Evolutionary conservation across 495 filamentous ascomycete genomes (phyloP), one percentile per base, ranked within the genome.

Genomic region (Podospora pseudopauciseta): DNA sequence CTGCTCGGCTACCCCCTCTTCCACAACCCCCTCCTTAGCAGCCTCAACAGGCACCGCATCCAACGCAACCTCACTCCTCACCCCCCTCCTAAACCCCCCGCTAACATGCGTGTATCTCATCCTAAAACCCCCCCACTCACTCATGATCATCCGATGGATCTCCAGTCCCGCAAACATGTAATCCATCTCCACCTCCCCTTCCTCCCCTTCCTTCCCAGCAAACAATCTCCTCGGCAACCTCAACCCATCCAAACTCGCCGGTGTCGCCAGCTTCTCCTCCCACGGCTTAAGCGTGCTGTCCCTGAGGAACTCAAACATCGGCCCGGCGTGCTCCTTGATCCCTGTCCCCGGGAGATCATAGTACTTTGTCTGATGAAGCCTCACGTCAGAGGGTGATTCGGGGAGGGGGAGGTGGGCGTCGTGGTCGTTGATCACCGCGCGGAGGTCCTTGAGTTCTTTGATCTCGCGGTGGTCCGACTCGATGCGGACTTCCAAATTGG

Each of bases 81-180:
- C 74, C 4, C 81, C 82, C 13, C 79, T 79, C 19, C 77, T 74
- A 64, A 74, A 76, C 0, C 84, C 83, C 16, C 70, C 80, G 34
- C 86, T 79, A 63, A 83, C 76, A 67, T 70, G 77, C 0, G 77
- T 80, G 76, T 84, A 87, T 0, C 71, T 68, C 18, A 86, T 64
- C 5, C 64, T 73, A 75, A 80, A 81, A 27, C 74, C 75, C 1
- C 74, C 63, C 71, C 76, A 81, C 4, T 73, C 70, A 28, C 81
- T 69, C 1, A 75, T 67, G 23, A 83, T 68, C 57, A 72, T 71
- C 27, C 77, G 76, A 7, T 78, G 76, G 7, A 82, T 69, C 61
- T 87, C 84, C 6, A 84, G 65, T 3, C 80, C 80, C 30, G 75
- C 77, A 68, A 84, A 83, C 23, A 78, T 69, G 76, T 87, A 86